These are phyloP conservation scores for Kwoniella botswanensis DNA, from an alignment of 768 basidiomycete genomes.

Conservation along the genomic window DNA sequence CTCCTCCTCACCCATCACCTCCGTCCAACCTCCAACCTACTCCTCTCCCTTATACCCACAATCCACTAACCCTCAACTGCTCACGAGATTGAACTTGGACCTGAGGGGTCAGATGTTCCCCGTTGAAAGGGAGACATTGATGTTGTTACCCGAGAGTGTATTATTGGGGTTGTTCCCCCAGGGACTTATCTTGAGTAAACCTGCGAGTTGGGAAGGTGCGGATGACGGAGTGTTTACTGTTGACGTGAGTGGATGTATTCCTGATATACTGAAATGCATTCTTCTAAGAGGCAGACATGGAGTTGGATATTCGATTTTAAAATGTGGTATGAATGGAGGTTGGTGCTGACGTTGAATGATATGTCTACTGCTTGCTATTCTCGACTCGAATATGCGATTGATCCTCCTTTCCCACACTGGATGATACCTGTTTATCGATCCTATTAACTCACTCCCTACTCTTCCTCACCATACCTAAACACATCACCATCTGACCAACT, in stretches of 20 bases:
- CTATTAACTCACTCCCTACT: too few species aligned
- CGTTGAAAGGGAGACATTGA: conserved; percentile 95
- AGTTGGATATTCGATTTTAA: not conserved
- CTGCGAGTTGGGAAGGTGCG: conserved; percentile 68
- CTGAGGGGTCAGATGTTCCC: conserved; percentile 88
- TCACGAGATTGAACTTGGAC: conserved; percentile 87
- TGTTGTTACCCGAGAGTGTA: conserved; percentile 97
- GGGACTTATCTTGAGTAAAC: conserved; percentile 88
- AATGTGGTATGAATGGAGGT: not conserved
- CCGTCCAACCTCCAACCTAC: conserved; percentile 50
- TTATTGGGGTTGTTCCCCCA: conserved; percentile 96
- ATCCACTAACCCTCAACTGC: conserved; percentile 73
- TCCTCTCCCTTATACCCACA: conserved; percentile 36
- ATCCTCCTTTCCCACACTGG: too few species aligned
- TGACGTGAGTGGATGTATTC: conserved; percentile 71
- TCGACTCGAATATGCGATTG: not conserved
- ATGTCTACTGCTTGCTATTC: not conserved
- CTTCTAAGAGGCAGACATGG: not conserved
- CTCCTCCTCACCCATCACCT: conserved; percentile 56
- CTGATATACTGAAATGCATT: conserved; percentile 1
- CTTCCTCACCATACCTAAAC: not conserved
- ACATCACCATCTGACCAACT: not conserved
- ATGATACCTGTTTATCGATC: too few species aligned
- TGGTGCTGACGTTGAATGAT: conserved; percentile 10
- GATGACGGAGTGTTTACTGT: conserved; percentile 93